Evolutionary conservation across 768 basidiomycete species (phyloP), one percentile per base, ranked within the genome.

Genomic region (Psilocybe sp.): DNA sequence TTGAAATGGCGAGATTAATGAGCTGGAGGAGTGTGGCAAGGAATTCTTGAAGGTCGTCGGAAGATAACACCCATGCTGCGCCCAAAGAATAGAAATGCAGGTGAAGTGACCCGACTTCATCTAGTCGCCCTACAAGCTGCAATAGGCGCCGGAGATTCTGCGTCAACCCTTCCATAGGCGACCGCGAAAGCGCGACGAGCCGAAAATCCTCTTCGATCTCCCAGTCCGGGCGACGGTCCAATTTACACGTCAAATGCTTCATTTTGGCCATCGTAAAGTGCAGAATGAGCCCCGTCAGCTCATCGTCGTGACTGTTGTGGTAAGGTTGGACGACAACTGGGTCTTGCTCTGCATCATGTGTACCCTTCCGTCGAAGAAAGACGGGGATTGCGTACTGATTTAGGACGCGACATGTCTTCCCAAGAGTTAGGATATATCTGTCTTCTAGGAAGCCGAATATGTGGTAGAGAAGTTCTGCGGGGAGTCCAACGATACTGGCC

Each of bases 221-320:
- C 12, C 43, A 52, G 23, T 48, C 34, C 15, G 31, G 52, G 7
- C 47, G 40, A 16, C 51, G 40, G 11, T 49, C 37, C 33, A 58
- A 28, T 19, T 54, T 46, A 15, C 57, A 58, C 16, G 40, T 41
- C 14, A 58, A 48, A n/a, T 51, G 45, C 7, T 55, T 48, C 16
- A 58, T 50, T 15, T 15, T 16, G 5, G 11, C 9, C 11, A 54
- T 11, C 9, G 50, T 40, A 38, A 52, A 50, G 32, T 55, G 13
- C 43, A 55, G 44, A 28, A 51, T 39, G 4, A 58, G 46, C 5
- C 50, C 51, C 40, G 50, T 52, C 28, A 58, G 41, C 32, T 50
- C 44, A 33, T 52, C 57, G 13, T 10, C 50, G 40, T 55, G 42
- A 13, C 48, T 41, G 13, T 41, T 39, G 31, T 49, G 51, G 11